A percentile compares a stretch with the other conserved stretches of the same genome.
These are phyloP conservation scores for Beta vulgaris DNA, from an alignment of 148 eudicot genomes.

Conservation along the genomic window DNA sequence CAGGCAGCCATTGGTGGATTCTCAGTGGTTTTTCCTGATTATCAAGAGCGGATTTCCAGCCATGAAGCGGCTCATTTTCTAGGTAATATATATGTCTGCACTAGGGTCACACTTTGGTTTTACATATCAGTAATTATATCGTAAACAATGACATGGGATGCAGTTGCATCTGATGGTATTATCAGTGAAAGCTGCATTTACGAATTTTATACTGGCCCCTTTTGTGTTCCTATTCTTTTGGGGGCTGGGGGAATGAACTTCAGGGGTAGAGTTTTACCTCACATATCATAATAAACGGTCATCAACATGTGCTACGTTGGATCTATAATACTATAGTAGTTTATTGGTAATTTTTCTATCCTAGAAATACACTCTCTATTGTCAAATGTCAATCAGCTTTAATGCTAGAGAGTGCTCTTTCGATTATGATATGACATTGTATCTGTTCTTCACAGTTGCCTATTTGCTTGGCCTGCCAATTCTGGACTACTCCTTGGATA, in stretches of 20 bases:
- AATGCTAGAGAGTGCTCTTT: background rate
- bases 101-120: background rate
- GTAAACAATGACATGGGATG: background rate
- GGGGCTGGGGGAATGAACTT: background rate
- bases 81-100: conserved; percentile 40
- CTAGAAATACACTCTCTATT: background rate
- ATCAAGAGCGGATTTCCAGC: conserved; percentile 84
- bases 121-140: background rate
- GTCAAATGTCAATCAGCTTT: background rate
- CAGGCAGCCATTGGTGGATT: conserved; percentile 88
- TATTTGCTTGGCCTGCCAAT: conserved; percentile 94
- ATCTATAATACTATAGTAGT: too few relatives aligned
- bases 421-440: background rate
- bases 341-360: too few relatives aligned
- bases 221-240: background rate
- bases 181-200: too few relatives aligned
- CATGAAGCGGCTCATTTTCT: conserved; percentile 98
- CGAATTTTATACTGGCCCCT: too few relatives aligned
- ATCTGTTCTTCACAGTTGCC: conserved; percentile 50
- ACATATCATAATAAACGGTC: background rate
- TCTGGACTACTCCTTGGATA: conserved; percentile 83
- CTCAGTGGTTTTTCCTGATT: conserved; percentile 79
- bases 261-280: background rate
- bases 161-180: background rate
- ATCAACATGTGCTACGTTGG: too few relatives aligned